Base-by-base conservation (phyloP, 257 asterid species). In the Agastache rugosa region DNA sequence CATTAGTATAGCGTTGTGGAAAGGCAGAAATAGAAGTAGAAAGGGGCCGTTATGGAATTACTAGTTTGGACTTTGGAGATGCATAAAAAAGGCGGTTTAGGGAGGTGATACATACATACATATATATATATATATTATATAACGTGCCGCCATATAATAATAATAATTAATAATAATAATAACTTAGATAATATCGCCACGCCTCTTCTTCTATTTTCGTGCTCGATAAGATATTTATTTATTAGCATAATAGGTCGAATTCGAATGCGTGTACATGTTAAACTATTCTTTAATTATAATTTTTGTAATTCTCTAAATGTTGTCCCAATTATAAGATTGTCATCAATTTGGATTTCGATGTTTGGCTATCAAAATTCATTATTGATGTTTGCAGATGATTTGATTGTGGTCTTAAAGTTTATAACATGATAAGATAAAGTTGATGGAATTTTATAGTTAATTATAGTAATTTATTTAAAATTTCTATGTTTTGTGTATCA, bases 61-160 rank as follows among this genome's bases (percentile, higher is more conserved):
- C 41, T 39, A 39, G 44, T 39, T 8, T 39, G 5, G 2, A 1
- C n/a, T n/a, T n/a, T n/a, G 37, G 12, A 11, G 39, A 10, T 14
- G 25, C 19, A 58, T 47, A 48, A 69, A 34, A 19, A 31, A 39
- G 66, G 67, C 56, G 75, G 75, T 71, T 34, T 27, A 8, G 25
- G 58, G 25, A 22, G 37, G 37, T 31, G 37, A 31, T 31, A 31
- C 16, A 42, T 42, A n/a, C n/a, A n/a, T n/a, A n/a, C n/a, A n/a
- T n/a, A n/a, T n/a, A n/a, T n/a, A n/a, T n/a, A n/a, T n/a, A n/a
- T n/a, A n/a, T n/a, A n/a, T n/a, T n/a, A 22, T 1, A 17, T 55
- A 22, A 10, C 34, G 35, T 55, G 62, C 62, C 35, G 62, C 62
- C 62, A 55, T 55, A 20, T 6, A 37, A 7, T 37, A 37, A 8